Evolutionary conservation across 306 rosid genomes (phyloP), one percentile per base, ranked within the genome.

Genomic region (Fragaria vesca): DNA sequence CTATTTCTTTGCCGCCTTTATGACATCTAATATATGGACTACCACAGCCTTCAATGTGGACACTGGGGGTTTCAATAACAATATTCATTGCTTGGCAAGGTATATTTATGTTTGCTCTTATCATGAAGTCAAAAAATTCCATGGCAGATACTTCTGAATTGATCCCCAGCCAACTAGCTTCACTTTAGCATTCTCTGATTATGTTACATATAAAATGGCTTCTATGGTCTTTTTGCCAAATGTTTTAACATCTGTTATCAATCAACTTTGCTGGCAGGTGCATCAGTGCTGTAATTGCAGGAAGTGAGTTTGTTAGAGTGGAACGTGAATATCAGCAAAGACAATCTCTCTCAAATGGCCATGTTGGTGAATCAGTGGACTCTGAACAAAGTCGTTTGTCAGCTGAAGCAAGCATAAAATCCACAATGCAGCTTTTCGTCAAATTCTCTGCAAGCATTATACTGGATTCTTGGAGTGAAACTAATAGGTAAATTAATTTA

Each of bases 21-120:
- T 95, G 97, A 93, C 93, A 63, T 92, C 97, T 78, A 92, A 81
- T 84, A 85, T 95, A 79, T 95, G 98, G 98, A 81, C 83, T 76
- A 88, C 91, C 66, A 91, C 98, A 0, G 97, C 97, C 81, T 95
- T 95, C 89, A 95, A 95, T 66, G 96, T 95, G 68, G 98, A 92
- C 78, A 92, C 98, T 0, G 93, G 91, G 71, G 98, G 98, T 71
- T 95, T 95, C 87, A 95, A 87, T 79, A 95, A 93, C 87, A 95
- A 95, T 76, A 87, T 95, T 63, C 89, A 95, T 79, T 95, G 98
- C 89, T 83, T 95, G 83, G 97, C 97, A 83, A 92, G 97, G 98
- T 95, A 78, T 34, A 85, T 43, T 79, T 81, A 71, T 79, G 66
- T 81, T 70, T 73, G 6, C 77, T 66, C 65, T 65, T 2, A 61